phyloP scores from a whole-genome alignment of 2,329 filamentous ascomycete genomes.

The Cryphonectria carpinicola region DNA sequence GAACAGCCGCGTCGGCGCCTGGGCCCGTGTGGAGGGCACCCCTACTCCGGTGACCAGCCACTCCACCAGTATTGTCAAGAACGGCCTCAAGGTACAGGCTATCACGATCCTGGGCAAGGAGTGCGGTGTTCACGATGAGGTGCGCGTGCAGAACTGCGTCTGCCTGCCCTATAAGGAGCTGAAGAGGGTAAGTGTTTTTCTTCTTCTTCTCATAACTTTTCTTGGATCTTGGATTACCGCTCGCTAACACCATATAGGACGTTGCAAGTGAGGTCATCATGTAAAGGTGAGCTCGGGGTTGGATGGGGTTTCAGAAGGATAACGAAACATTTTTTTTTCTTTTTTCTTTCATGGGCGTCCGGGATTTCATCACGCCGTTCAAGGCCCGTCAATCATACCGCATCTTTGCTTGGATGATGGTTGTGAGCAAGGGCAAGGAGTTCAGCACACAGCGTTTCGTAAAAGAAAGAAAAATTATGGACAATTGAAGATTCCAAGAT shows the following conservation, averaged over 20 bases:
- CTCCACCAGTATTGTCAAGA: slow-evolving; percentile 93
- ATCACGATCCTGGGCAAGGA: slow-evolving; percentile 98
- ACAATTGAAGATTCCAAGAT: not conserved
- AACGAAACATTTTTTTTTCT: not conserved
- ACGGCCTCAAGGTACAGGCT: slow-evolving; percentile 97
- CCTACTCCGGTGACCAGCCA: slow-evolving; percentile 87
- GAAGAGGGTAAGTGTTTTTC: slow-evolving; percentile 73
- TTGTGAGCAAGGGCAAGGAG: not conserved
- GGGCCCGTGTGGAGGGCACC: slow-evolving; percentile 95
- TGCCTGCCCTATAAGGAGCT: slow-evolving; percentile 98
- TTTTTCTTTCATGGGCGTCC: no score
- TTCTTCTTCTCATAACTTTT: not conserved
- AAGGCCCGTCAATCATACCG: not conserved
- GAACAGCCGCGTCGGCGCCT: slow-evolving; percentile 95
- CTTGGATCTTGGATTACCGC: not conserved
- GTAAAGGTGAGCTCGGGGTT: slow-evolving; percentile 7
- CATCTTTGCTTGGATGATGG: not conserved
- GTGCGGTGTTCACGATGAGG: slow-evolving; percentile 89
- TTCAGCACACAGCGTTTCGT: not conserved
- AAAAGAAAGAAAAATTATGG: not conserved
- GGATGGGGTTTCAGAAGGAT: not conserved
- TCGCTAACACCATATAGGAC: slow-evolving; percentile 56
- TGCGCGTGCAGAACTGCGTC: slow-evolving; percentile 96
- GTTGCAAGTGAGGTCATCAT: slow-evolving; percentile 81
- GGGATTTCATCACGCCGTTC: not conserved